Evolutionary conservation across 306 rosid species (phyloP).

Genomic region (Castanospermum australe): DNA sequence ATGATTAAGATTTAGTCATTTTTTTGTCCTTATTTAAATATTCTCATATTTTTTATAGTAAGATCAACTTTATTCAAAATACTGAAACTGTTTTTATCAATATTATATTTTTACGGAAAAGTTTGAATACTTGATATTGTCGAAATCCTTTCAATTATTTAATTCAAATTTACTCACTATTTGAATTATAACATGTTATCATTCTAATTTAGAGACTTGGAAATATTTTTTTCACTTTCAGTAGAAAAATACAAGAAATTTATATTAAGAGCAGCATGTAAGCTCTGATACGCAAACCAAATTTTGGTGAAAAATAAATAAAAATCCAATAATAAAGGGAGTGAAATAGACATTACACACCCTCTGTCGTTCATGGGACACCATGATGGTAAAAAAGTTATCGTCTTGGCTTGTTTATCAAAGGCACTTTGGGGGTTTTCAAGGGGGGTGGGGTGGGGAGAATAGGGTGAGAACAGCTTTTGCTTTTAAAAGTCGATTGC

Average conservation of each 20-base stretch:
- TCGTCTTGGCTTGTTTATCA: conserved; percentile 7
- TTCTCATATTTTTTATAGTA: no score
- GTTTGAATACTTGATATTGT: no score
- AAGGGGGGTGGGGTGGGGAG: not conserved
- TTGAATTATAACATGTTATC: no score
- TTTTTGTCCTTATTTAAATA: no score
- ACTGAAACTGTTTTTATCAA: no score
- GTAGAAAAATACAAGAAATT: not conserved
- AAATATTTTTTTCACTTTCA: not conserved
- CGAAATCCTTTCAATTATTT: no score
- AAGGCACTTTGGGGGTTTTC: conserved; percentile 14
- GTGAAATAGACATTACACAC: conserved; percentile 32
- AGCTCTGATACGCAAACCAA: not conserved
- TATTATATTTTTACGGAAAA: no score
- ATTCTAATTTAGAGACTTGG: not conserved
- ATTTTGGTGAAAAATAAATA: not conserved
- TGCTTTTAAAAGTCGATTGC: conserved; percentile 62
- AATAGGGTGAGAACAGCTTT: conserved; percentile 47
- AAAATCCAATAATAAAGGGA: conserved; percentile 24
- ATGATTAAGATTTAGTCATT: not conserved
- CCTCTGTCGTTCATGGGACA: conserved; percentile 19
- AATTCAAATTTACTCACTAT: no score
- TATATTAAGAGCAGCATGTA: not conserved
- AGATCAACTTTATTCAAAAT: no score
- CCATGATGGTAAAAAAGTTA: conserved; percentile 29